These are phyloP conservation scores for Aureobasidium musti DNA, from an alignment of 2,329 filamentous ascomycete genomes.

Conservation along the genomic window DNA sequence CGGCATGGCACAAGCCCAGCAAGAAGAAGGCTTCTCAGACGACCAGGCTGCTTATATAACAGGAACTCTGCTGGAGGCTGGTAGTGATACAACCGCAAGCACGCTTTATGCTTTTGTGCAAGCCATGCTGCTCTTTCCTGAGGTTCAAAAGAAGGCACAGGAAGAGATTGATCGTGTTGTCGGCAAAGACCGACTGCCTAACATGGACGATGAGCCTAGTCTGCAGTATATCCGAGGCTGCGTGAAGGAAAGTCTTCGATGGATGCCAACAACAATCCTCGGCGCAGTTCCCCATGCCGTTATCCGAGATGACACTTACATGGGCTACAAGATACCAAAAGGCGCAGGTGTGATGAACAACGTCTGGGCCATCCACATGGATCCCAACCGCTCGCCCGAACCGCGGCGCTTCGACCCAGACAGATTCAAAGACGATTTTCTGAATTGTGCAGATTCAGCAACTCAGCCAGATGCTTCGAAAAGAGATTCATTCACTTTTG, in stretches of 20 bases:
- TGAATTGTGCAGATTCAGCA: constrained; percentile 38
- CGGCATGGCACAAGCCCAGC: constrained; percentile 36
- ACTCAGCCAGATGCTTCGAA: constrained; percentile 46
- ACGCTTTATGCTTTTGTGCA: constrained; percentile 50
- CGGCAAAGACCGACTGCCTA: constrained; percentile 40
- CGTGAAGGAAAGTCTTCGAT: constrained; percentile 73
- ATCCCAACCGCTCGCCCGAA: constrained; percentile 44
- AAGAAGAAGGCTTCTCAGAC: constrained; percentile 41
- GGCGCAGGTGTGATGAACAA: constrained; percentile 44
- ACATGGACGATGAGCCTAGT: constrained; percentile 60
- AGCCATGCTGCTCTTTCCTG: constrained; percentile 52
- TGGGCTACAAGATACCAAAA: constrained; percentile 37
- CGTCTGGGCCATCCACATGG: constrained; percentile 47
- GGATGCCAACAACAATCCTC: constrained; percentile 74
- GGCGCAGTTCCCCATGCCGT: constrained; percentile 59
- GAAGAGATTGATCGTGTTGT: constrained; percentile 43
- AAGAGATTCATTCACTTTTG: constrained; percentile 58
- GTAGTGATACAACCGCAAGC: constrained; percentile 37
- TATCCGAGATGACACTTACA: constrained; percentile 36
- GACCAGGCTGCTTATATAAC: constrained; percentile 41
- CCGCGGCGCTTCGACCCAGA: constrained; percentile 45
- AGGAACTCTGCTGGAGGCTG: constrained; percentile 37
- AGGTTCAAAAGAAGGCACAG: constrained; percentile 43
- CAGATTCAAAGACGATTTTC: constrained; percentile 37
- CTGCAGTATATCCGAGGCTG: constrained; percentile 72